Base-by-base conservation (phyloP, 768 basidiomycete genomes). In the Boletus rufocinnamomeus region DNA sequence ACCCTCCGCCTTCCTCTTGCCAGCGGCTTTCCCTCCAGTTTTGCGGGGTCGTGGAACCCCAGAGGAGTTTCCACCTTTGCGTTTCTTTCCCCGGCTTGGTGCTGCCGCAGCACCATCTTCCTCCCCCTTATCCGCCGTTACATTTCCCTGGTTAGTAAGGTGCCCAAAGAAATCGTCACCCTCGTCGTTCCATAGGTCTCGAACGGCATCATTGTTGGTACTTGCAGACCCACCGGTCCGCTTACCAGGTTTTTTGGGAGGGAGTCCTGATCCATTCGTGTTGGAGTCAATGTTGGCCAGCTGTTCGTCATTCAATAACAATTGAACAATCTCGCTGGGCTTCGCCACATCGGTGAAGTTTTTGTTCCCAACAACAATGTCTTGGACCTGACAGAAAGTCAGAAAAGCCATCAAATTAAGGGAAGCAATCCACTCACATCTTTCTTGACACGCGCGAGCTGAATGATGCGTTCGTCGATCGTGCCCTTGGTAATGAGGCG, bases 311-410 rank as follows among this genome's bases (percentile, higher is more conserved):
- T 94, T 95, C 66, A 99, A 82, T 50, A 99, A 79, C 46, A 99
- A 75, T 60, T 95, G 94, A 17, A 96, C 96, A 54, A 99, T 97
- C 73, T 99, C 97, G 75, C 93, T 95, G 28, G 94, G 93, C 72
- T 94, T 95, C 21, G 93, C 85, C 53, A 91, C 90, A 62, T 97
- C 95, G 2, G 91, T 93, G 70, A 97, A 87, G 60, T 86, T 93
- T 75, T 97, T 98, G 76, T 92, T 95, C 52, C 97, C 97, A 9
- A 99, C 97, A 52, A 99, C 97, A 59, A 98, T 96, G 66, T 99
- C 97, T 85, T 98, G 97, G 6, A 98, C 95, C 93, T 95, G 57
- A 23, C 54, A 58, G 28, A 59, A 51, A 56, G 52, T 50, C 44
- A 52, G 52, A 40, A 40, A 32, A 16, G 25, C 9, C 9, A 48